Percentiles rank a stretch among this genome's conserved stretches.
Conservation (phyloP, 139 green algal genomes). For the Chlorella sp. region DNA sequence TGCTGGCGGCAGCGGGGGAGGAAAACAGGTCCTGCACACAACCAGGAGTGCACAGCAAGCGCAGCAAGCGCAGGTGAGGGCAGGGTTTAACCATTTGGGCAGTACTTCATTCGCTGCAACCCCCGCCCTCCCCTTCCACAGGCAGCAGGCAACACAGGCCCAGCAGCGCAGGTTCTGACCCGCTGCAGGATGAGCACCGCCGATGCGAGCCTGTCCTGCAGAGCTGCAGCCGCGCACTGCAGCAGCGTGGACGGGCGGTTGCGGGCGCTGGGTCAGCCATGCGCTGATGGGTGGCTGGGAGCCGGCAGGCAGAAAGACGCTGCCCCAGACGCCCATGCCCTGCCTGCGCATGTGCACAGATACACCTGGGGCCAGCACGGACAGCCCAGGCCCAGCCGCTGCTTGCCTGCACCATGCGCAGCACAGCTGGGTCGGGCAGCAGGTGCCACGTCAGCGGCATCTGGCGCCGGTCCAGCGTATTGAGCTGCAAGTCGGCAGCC, state of each 20-base stretch:
- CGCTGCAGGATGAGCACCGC: slow-evolving; percentile 1
- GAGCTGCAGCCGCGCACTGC: neutral
- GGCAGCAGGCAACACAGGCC: neutral
- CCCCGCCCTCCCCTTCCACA: no score
- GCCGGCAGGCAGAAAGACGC: no score
- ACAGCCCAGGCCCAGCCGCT: no score
- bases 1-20: neutral
- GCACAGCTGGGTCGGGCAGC: slow-evolving; percentile 18
- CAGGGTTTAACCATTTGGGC: no score
- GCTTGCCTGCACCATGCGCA: no score
- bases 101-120: no score
- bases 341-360: no score
- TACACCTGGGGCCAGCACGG: no score
- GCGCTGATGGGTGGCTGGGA: no score
- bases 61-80: neutral
- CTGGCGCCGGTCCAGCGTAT: slow-evolving; percentile 20
- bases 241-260: no score
- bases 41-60: neutral
- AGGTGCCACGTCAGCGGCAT: slow-evolving; percentile 31
- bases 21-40: neutral
- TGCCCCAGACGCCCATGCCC: no score
- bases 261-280: no score
- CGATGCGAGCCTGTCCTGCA: neutral
- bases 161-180: neutral
- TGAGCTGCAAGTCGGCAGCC: slow-evolving; percentile 21